Base-by-base conservation (phyloP, 495 filamentous ascomycete species). In the Oidiodendron maius region DNA sequence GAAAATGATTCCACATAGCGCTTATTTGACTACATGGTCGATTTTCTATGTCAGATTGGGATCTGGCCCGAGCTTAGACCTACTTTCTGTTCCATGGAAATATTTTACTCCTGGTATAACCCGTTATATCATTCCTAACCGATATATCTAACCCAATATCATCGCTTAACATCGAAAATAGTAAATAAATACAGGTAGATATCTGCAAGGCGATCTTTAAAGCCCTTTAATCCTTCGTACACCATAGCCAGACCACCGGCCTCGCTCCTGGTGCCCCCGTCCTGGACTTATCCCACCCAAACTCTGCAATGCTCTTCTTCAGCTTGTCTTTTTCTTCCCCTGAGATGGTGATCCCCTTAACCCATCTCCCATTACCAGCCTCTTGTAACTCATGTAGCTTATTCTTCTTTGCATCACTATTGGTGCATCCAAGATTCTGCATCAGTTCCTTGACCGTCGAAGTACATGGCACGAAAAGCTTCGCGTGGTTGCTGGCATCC, bases 391-490 rank as follows among this genome's bases (percentile, higher is more conserved):
- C 73, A 35, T 58, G 64, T 30, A 76, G 23, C 45, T 58, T 59
- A 46, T 75, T 74, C 59, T 65, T 62, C 35, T 51, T 55, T 10
- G 68, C 58, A 2, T 60, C 51, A 9, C 61, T 55, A 55, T 74
- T 73, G 0, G 40, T 46, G 40, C 67, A 70, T 2, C 74, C 74
- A n/a, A 76, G 67, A 6, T 69, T 65, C 20, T 48, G 47, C 53
- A 76, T 48, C n/a, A 76, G 55, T 48, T 75, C 70, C 3, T 56
- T 61, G 3, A 76, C 45, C 0, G 67, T 75, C 0, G 62, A 60
- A 17, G 51, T 65, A n/a, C 51, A 50, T 1, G 74, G 73, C 0
- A 76, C 68, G 1, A 64, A 22, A 57, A 64, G 35, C 63, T 62
- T 50, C 66, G 67, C 10, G 52, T 56, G 44, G 66, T 57, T 28